Conservation (phyloP, 805 yeast species). For the Yarrowia porcina region DNA sequence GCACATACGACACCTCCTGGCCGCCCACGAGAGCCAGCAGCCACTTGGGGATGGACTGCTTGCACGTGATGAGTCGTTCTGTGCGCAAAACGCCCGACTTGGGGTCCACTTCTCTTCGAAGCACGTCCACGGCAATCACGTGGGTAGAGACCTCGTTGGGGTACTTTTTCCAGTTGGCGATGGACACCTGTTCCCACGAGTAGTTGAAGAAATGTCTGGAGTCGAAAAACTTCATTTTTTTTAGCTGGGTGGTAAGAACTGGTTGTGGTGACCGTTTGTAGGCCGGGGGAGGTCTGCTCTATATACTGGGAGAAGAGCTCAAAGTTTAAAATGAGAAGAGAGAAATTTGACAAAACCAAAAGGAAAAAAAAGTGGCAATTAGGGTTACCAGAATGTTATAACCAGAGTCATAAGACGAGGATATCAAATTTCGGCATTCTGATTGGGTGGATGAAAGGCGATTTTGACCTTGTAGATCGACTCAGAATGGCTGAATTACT, state of each 20-base stretch:
- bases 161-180: conserved; percentile 95
- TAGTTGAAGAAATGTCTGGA: conserved; percentile 69
- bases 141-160: conserved; percentile 94
- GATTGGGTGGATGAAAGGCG: too few relatives aligned
- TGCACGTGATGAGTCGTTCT: conserved; percentile 84
- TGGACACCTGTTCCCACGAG: conserved; percentile 91
- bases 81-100: conserved; percentile 58
- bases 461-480: too few relatives aligned
- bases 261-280: background rate
- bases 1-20: conserved; percentile 67
- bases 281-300: background rate
- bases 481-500: too few relatives aligned
- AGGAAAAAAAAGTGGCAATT: background rate
- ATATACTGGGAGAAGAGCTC: background rate
- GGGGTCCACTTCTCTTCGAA: conserved; percentile 64
- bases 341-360: background rate
- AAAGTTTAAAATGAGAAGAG: background rate
- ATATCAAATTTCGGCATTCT: too few relatives aligned
- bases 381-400: background rate
- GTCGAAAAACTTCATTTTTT: conserved; percentile 72
- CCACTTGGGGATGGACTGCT: conserved; percentile 86
- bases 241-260: background rate
- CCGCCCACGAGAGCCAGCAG: conserved; percentile 69
- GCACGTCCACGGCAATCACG: conserved; percentile 88
- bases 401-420: too few relatives aligned